phyloP scores from a whole-genome alignment of 2,329 filamentous ascomycete genomes.

The Paecilomyces sp. region DNA sequence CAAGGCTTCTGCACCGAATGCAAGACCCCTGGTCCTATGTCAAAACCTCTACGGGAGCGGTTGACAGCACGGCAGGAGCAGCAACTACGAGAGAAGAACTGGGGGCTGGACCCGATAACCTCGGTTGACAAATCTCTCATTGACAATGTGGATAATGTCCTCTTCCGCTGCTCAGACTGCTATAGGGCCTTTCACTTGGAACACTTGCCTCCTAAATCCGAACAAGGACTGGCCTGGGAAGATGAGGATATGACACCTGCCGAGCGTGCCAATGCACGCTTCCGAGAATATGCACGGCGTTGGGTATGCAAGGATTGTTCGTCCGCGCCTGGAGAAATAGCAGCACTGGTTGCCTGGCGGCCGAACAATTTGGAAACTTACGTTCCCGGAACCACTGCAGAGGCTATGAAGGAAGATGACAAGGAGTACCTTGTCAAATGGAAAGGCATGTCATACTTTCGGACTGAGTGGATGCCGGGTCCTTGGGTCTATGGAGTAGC shows the following conservation, averaged over 20 bases:
- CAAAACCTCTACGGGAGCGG: constrained; percentile 64
- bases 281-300: constrained; percentile 63
- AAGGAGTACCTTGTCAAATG: constrained; percentile 93
- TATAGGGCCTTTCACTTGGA: constrained; percentile 75
- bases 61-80: constrained; percentile 76
- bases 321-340: constrained; percentile 59
- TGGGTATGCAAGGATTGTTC: constrained; percentile 79
- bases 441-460: constrained; percentile 71
- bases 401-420: constrained; percentile 62
- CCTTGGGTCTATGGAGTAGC: constrained; percentile 77
- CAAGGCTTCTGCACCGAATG: constrained; percentile 68
- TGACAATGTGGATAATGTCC: constrained; percentile 67
- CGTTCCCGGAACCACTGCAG: constrained; percentile 43
- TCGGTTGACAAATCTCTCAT: constrained; percentile 55
- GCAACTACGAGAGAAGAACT: constrained; percentile 70
- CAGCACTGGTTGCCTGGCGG: constrained; percentile 82
- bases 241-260: constrained; percentile 3
- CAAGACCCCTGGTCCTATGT: constrained; percentile 58
- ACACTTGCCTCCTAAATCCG: constrained; percentile 57
- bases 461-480: constrained; percentile 80
- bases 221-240: constrained; percentile 1
- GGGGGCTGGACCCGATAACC: constrained; percentile 68
- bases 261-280: constrained; percentile 51
- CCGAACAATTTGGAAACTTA: constrained; percentile 56
- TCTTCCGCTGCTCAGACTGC: constrained; percentile 78